Base-by-base conservation (phyloP, 345 rosid species). In the Microthlaspi erraticum region DNA sequence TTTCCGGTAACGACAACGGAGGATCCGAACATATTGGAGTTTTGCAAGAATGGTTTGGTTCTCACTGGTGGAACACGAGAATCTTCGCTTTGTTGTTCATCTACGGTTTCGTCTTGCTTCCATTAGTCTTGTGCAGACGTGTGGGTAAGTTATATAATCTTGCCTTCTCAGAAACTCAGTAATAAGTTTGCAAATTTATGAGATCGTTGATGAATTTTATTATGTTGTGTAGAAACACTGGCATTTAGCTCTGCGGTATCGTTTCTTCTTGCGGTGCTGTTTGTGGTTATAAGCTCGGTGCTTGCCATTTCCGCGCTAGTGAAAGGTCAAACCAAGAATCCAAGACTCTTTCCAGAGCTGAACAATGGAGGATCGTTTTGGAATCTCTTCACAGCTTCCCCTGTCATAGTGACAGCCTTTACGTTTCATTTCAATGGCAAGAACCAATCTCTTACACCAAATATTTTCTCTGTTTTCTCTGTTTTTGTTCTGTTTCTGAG, bases 401-500 rank as follows among this genome's bases (percentile, higher is more conserved):
- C 98, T 0, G 91, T 93, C 41, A 87, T 93, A 3, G 98, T 93
- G 2, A 91, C 96, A 6, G 93, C 98, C 75, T 93, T 91, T 81
- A 89, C 94, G 2, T 93, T 91, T 71, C 98, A 93, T 78, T 93
- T 91, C 75, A 93, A 93, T 73, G 94, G 98, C 82, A 60, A 79
- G 83, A 72, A 61, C 8, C 18, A 1, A 19, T 26, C 60, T 9
- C 8, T 31, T 49, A 9, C 53, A 58, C 66, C 64, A 10, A 36
- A 36, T 31, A 41, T 43, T 6, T 53, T 3, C 26, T 23, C 10
- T 45, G 36, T 73, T 23, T 19, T 44, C 23, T 34, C 33, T 46
- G 20, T 8, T 34, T 48, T 5, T 46, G 9, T 54, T 29, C 14
- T 74, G 71, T 34, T 74, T 38, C 16, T 64, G 39, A 59, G 36